Percentiles rank a stretch among this genome's conserved stretches.
phyloP scores from a whole-genome alignment of 495 filamentous ascomycete species.

The Neurospora discreta region DNA sequence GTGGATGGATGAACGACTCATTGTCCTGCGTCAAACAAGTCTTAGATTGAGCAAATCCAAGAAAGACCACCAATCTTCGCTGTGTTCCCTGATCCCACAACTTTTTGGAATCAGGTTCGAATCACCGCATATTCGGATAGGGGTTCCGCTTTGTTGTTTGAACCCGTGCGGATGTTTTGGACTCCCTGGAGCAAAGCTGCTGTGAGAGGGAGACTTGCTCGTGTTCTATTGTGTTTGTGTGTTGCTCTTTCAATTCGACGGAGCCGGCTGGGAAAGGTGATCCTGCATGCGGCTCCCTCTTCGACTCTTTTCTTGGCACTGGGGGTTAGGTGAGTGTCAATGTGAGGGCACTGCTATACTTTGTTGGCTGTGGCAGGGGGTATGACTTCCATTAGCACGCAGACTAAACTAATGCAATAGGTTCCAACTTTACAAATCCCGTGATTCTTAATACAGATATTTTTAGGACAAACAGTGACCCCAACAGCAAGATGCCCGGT shows the following conservation, averaged over 20 bases:
- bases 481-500: background rate
- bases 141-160: background rate
- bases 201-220: background rate
- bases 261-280: background rate
- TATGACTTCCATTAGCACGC: background rate
- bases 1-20: background rate
- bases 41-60: background rate
- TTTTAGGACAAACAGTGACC: too few relatives aligned
- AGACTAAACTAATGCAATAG: background rate
- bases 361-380: background rate
- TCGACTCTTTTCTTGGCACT: too few relatives aligned
- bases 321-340: background rate
- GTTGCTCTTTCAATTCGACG: too few relatives aligned
- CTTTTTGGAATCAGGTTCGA: background rate
- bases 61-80: background rate
- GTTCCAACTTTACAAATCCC: background rate
- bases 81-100: background rate
- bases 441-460: background rate
- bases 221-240: background rate
- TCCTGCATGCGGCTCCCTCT: too few relatives aligned
- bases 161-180: background rate
- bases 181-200: background rate
- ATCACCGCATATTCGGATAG: background rate
- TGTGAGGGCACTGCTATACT: background rate
- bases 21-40: background rate